Evolutionary conservation across 257 asterid genomes (phyloP).

Genomic region (Solanum sejunctum): DNA sequence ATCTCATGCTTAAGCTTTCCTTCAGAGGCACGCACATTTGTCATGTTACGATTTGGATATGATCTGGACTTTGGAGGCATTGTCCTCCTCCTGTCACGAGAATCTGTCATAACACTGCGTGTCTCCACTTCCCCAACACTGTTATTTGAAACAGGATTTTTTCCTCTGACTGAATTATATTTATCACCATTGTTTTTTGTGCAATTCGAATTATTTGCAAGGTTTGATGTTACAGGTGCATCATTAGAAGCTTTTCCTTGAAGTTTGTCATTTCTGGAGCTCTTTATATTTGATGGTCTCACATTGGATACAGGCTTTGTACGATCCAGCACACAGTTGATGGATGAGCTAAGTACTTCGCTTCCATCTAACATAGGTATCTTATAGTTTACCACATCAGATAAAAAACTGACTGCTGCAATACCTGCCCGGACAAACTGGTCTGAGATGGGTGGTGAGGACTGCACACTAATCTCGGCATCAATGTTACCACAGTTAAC

Average conservation of each 20-base stretch:
- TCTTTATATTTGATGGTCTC: constrained; percentile 26
- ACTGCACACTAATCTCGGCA: constrained; percentile 11
- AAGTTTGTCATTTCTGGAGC: constrained; percentile 26
- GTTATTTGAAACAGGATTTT: constrained; percentile 11
- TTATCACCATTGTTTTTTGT: constrained; percentile 28
- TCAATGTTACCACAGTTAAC: constrained; percentile 34
- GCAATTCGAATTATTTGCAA: constrained; percentile 4
- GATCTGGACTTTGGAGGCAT: constrained; percentile 39
- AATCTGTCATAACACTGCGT: constrained; percentile 1
- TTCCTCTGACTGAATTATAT: constrained; percentile 22
- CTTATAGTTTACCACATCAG: constrained; percentile 69
- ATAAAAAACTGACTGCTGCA: constrained; percentile 71
- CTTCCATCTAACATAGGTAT: constrained; percentile 58
- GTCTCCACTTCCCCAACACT: constrained; percentile 16
- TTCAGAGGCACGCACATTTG: constrained; percentile 28
- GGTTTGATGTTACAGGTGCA: constrained; percentile 13
- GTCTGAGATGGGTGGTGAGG: constrained; percentile 54
- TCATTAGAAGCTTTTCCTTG: constrained; percentile 26
- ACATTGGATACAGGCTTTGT: constrained; percentile 32
- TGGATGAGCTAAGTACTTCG: constrained; percentile 12
- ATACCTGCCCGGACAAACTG: constrained; percentile 80
- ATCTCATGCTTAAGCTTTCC: constrained; percentile 22
- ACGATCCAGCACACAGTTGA: constrained; percentile 34
- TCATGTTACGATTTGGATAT: constrained; percentile 21
- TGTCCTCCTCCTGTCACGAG: constrained; percentile 27